Base-by-base conservation (phyloP, 2,329 filamentous ascomycete species). In the Trichophyton rubrum region DNA sequence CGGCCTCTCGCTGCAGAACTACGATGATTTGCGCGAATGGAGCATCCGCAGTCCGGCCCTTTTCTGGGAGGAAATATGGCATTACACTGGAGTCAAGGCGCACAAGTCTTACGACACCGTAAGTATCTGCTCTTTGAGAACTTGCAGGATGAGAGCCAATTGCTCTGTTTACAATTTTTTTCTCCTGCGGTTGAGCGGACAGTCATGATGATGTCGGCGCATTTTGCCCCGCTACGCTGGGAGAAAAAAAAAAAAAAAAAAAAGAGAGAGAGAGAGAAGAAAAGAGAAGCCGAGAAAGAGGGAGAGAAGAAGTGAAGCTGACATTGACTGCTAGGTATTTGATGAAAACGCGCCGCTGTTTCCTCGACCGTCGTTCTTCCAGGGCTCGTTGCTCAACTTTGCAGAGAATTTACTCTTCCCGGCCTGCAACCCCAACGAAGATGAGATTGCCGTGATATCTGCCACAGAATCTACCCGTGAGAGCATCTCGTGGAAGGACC, bases 321-420 rank as follows among this genome's bases (percentile, higher is more conserved):
- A 60, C 24, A n/a, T 20, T 20, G 6, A 33, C 41, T 56, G 33
- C 41, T 15, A 91, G 85, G 86, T 89, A 47, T 77, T 96, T 17
- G 82, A 87, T 24, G 71, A 80, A 45, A 74, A 82, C 60, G 81
- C 84, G 4, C 79, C 83, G 55, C 88, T 97, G 81, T 97, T 90
- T 68, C 92, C 92, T 24, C 85, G 90, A 24, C 91, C 92, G 6
- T 78, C 85, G 62, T 97, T 96, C 78, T 97, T 96, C 72, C 73
- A 84, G 61, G 86, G 86, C 8, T 82, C 88, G 13, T 84, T 79
- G 61, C 79, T 97, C 65, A 99, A 97, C 73, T 97, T 96, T 71
- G 91, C 92, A 27, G 89, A 97, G 76, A 99, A 99, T 72, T 79
- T 97, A 59, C 83, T 99, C 2, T 96, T 86, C 71, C 92, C 92